Percentiles rank a stretch among this genome's conserved stretches.
These are phyloP conservation scores for Trichosporon sp. DNA, from an alignment of 1,284 basidiomycete species.

Conservation along the genomic window DNA sequence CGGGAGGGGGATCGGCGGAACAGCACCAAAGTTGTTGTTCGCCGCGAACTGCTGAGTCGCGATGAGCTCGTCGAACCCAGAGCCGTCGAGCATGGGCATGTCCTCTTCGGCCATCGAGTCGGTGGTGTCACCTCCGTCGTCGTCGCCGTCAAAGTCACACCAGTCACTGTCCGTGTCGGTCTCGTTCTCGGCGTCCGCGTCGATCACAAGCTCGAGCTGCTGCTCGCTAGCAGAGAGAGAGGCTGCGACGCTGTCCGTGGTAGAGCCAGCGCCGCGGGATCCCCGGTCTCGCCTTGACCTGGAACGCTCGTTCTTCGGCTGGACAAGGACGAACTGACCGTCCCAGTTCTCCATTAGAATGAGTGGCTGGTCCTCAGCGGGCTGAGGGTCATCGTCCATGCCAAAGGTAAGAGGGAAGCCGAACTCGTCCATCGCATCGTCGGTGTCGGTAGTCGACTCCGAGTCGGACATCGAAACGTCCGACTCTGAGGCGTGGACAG, in stretches of 20 bases:
- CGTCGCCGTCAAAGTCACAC: slow-evolving; percentile 32
- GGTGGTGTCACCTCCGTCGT: slow-evolving; percentile 42
- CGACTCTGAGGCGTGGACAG: slow-evolving; percentile 29
- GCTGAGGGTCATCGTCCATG: slow-evolving; percentile 11
- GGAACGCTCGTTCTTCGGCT: slow-evolving; percentile 32
- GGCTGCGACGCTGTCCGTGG: slow-evolving; percentile 29
- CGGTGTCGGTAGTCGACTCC: slow-evolving; percentile 27
- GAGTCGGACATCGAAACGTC: slow-evolving; percentile 31
- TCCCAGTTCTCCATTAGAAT: slow-evolving; percentile 48
- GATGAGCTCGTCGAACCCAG: slow-evolving; percentile 39
- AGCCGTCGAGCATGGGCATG: slow-evolving; percentile 44
- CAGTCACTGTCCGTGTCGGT: slow-evolving; percentile 27
- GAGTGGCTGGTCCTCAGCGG: slow-evolving; percentile 22
- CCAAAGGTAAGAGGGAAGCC: slow-evolving; percentile 34
- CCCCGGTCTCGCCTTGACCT: slow-evolving; percentile 17
- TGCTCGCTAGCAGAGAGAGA: slow-evolving; percentile 31
- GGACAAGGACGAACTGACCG: slow-evolving; percentile 43
- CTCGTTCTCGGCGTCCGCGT: slow-evolving; percentile 36
- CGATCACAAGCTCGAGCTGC: slow-evolving; percentile 34
- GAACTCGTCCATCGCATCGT: slow-evolving; percentile 42
- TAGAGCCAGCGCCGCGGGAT: slow-evolving; percentile 26
- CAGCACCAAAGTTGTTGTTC: slow-evolving; percentile 1
- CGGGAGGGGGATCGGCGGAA: neutral
- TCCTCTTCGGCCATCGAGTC: slow-evolving; percentile 47
- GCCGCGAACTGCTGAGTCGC: slow-evolving; percentile 25